These are phyloP conservation scores for Mycena haematopus DNA, from an alignment of 768 basidiomycete genomes.

Conservation along the genomic window DNA sequence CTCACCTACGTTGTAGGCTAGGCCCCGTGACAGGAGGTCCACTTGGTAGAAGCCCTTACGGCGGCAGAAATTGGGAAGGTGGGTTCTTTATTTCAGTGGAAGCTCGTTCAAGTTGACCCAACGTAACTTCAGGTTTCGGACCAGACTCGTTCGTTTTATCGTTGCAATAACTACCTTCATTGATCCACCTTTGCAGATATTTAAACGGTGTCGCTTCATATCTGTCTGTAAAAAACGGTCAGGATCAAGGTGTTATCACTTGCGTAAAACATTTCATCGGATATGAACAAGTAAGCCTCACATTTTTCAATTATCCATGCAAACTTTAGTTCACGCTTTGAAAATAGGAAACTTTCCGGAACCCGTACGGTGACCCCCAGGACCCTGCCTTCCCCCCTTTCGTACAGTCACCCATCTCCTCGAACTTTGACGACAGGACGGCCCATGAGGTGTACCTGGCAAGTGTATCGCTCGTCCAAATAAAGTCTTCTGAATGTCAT, in stretches of 20 bases:
- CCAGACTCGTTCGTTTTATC: conserved; percentile 14
- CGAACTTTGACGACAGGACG: conserved; percentile 21
- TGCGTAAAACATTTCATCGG: conserved; percentile 21
- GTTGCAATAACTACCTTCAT: background rate
- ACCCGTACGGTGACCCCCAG: conserved; percentile 4
- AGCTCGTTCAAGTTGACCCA: background rate
- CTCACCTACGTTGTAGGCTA: background rate
- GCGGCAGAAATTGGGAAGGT: conserved; percentile 20
- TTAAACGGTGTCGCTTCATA: conserved; percentile 19
- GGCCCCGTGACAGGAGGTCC: conserved; percentile 20
- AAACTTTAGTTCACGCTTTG: background rate
- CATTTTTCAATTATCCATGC: too few relatives aligned
- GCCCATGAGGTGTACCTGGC: conserved; percentile 19
- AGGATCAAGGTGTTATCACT: conserved; percentile 17
- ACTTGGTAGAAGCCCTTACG: conserved; percentile 1
- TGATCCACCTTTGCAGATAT: background rate
- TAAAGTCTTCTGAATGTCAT: background rate
- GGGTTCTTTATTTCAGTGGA: background rate
- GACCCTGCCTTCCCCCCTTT: conserved; percentile 11
- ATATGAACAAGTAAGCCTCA: conserved; percentile 15
- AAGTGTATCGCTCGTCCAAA: background rate
- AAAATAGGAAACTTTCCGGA: conserved; percentile 17
- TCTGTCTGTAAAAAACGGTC: conserved; percentile 9
- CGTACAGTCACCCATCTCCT: conserved; percentile 16
- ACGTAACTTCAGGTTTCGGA: conserved; percentile 14